Evolutionary conservation across 495 filamentous ascomycete genomes (phyloP), one percentile per base, ranked within the genome.

Genomic region (Penicillium psychrofluorescens): DNA sequence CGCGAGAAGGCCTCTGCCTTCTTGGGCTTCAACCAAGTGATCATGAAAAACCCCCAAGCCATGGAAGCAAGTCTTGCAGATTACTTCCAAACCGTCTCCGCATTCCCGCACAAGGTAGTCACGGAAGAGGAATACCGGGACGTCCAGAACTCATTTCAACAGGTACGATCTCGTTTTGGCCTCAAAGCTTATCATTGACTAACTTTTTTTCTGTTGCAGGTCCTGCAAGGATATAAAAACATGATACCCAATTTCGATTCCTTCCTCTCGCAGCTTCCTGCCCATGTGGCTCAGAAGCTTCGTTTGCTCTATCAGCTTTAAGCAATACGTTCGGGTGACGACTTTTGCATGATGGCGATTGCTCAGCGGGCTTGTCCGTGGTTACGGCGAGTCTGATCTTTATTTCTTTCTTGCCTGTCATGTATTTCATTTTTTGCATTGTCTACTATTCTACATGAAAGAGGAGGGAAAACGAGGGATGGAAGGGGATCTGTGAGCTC

Each of bases 1-100:
- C 86, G 95, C 43, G 92, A 99, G 67, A 98, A 97, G 68, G 88
- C 85, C 0, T 89, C 90, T 12, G 91, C 94, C 2, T 85, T 96
- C 63, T 77, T 87, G 49, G 92, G 92, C 0, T 95, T 98, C 68
- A 84, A 84, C 45, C 72, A 85, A 45, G 79, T 91, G 44, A 85
- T 96, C 4, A 79, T 87, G 46, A 76, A 78, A 61, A 96, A 97
- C 51, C 94, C 92, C 2, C 79, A 87, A 60, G 88, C 90, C 4
- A 94, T 97, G 81, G 91, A 95, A 64, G 78, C 81, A 35, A 85
- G 80, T 45, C 70, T 99, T 16, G 72, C 79, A 38, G 83, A 84
- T 11, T 95, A 90, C 61, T 95, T 97, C 64, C 80, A 78, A 46
- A 71, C 85, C n/a, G 91, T 88, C 60, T 86, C 90, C 11, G 68